These are phyloP conservation scores for Hyaloscypha hepaticicola DNA, from an alignment of 495 filamentous ascomycete species.

Conservation along the genomic window DNA sequence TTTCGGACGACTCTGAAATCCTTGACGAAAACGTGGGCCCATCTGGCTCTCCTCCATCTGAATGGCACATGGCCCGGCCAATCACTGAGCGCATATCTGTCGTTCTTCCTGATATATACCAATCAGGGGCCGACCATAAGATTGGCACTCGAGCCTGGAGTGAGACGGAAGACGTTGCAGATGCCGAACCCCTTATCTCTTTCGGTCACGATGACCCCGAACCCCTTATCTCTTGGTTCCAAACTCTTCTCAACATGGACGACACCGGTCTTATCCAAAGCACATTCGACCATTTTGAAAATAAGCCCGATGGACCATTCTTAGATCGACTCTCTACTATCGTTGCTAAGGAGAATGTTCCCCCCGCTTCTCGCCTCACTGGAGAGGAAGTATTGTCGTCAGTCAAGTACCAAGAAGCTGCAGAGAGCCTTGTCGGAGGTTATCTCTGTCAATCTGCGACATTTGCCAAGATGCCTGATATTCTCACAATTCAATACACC, in stretches of 20 bases:
- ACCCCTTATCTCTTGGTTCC: not conserved
- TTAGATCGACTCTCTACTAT: constrained; percentile 10
- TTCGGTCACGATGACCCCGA: constrained; percentile 8
- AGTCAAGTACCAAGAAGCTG: not conserved
- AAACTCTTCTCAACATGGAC: constrained; percentile 3
- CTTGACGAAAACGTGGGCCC: not conserved
- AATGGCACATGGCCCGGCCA: not conserved
- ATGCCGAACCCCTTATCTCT: constrained; percentile 6
- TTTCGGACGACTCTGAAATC: not conserved
- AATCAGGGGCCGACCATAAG: not conserved
- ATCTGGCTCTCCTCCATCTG: not conserved
- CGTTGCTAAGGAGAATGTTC: not conserved
- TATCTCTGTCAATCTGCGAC: constrained; percentile 13
- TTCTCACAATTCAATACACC: not conserved
- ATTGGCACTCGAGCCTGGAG: constrained; percentile 4
- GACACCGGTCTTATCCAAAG: not conserved
- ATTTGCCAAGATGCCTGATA: constrained; percentile 10
- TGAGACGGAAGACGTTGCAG: constrained; percentile 4
- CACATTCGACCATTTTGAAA: not conserved
- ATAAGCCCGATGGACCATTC: constrained; percentile 4
- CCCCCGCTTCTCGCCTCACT: not conserved
- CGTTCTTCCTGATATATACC: not conserved
- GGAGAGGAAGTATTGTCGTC: constrained; percentile 9
- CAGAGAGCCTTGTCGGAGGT: constrained; percentile 6
- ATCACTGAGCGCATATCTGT: not conserved